These are phyloP conservation scores for Cutaneotrichosporon mucoides DNA, from an alignment of 1,284 basidiomycete species.

Conservation along the genomic window DNA sequence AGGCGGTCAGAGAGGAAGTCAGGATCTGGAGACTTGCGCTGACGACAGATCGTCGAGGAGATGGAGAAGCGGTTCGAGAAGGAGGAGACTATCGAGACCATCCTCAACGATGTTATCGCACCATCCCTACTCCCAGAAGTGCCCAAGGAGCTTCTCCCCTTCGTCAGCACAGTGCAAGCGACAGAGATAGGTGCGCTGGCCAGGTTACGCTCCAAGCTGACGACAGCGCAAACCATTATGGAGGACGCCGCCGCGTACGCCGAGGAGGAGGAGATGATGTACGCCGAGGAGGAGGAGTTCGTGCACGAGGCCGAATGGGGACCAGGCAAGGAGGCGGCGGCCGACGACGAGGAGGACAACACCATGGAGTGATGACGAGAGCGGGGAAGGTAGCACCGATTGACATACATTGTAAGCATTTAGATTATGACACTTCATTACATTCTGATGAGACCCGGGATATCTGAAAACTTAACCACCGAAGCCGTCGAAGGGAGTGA, in stretches of 20 bases:
- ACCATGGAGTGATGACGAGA: conserved; percentile 13
- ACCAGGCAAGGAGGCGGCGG: conserved; percentile 34
- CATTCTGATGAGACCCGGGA: background rate
- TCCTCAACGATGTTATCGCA: conserved; percentile 58
- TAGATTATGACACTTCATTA: conserved; percentile 8
- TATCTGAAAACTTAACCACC: too few relatives aligned
- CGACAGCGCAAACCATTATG: conserved; percentile 20
- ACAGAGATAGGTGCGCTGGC: conserved; percentile 13
- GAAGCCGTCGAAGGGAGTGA: conserved; percentile 21
- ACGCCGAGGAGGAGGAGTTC: conserved; percentile 37
- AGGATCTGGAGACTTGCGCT: background rate
- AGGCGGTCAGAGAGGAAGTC: too few relatives aligned
- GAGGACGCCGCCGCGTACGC: conserved; percentile 32
- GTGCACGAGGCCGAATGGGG: conserved; percentile 46
- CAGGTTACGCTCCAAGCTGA: background rate
- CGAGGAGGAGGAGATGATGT: conserved; percentile 33
- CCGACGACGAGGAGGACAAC: conserved; percentile 36
- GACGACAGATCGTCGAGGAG: conserved; percentile 76
- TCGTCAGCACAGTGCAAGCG: conserved; percentile 16
- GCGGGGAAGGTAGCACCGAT: background rate
- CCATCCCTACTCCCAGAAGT: conserved; percentile 26
- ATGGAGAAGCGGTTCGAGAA: conserved; percentile 66
- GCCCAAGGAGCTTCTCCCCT: conserved; percentile 26
- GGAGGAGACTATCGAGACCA: conserved; percentile 64
- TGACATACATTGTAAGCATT: conserved; percentile 19